These are phyloP conservation scores for Russula vinacea DNA, from an alignment of 768 basidiomycete genomes.

Conservation along the genomic window DNA sequence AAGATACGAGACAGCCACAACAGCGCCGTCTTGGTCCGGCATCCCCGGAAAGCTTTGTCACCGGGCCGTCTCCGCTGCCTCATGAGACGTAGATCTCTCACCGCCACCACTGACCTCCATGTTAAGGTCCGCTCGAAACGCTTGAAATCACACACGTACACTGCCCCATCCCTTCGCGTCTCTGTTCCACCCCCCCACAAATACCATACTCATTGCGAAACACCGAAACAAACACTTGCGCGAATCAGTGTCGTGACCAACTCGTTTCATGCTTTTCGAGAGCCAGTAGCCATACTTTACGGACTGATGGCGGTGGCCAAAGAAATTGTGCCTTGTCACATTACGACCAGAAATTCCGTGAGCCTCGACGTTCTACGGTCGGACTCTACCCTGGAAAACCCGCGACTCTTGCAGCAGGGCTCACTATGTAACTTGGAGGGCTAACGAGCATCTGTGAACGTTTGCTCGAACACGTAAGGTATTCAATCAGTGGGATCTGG, in stretches of 20 bases:
- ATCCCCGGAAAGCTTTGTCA: neutral
- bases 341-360: too few relatives aligned
- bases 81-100: too few relatives aligned
- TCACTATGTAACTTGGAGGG: too few relatives aligned
- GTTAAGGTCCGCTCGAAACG: neutral
- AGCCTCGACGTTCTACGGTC: neutral
- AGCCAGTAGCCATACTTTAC: too few relatives aligned
- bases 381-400: slow-evolving; percentile 33
- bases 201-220: slow-evolving; percentile 47
- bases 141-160: neutral
- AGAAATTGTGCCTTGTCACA: too few relatives aligned
- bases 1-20: neutral
- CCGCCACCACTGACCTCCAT: neutral
- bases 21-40: neutral
- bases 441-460: neutral
- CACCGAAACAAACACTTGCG: too few relatives aligned
- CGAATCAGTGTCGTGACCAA: slow-evolving; percentile 70
- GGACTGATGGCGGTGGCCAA: too few relatives aligned
- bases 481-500: neutral
- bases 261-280: slow-evolving; percentile 43
- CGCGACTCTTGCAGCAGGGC: neutral
- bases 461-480: neutral
- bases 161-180: too few relatives aligned
- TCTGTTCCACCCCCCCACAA: too few relatives aligned
- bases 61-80: neutral